A percentile compares a stretch with the other conserved stretches of the same genome.
Evolutionary conservation across 1,139 yeast genomes (phyloP).

Genomic region (Protomyces inundatus): DNA sequence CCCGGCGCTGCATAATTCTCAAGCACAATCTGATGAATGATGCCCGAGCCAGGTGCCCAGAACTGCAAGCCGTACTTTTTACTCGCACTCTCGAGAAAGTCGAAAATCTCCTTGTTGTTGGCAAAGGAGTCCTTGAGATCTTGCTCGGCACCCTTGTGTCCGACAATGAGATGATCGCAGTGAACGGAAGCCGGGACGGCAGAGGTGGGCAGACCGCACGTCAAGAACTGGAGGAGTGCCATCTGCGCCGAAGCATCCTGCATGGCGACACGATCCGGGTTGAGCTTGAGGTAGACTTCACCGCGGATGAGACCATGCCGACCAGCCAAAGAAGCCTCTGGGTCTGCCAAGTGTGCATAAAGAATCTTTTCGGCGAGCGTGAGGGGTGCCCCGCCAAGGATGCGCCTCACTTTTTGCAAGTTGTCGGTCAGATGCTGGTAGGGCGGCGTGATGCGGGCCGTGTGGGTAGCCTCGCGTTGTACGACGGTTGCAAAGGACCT

Average conservation of each 20-base stretch:
- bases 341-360: constrained; percentile 82
- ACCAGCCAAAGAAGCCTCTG: constrained; percentile 66
- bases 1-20: constrained; percentile 97
- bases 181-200: constrained; percentile 93
- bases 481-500: neutral
- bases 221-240: constrained; percentile 94
- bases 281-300: constrained; percentile 72
- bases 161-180: constrained; percentile 95
- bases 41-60: constrained; percentile 99
- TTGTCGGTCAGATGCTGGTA: constrained; percentile 67
- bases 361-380: constrained; percentile 91
- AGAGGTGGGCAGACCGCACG: constrained; percentile 80
- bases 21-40: constrained; percentile 91
- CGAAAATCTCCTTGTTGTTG: constrained; percentile 88
- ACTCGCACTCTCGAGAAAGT: constrained; percentile 84
- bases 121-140: constrained; percentile 73
- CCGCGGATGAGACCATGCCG: constrained; percentile 65
- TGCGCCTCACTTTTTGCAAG: constrained; percentile 55
- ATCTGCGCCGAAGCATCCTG: constrained; percentile 99
- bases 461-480: neutral
- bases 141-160: constrained; percentile 78
- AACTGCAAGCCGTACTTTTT: constrained; percentile 90
- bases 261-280: constrained; percentile 99
- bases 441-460: constrained; percentile 57
- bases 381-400: constrained; percentile 58